Percentiles rank a stretch among this genome's conserved stretches.
Conservation (phyloP, 345 rosid species). For the Eucalyptus albens region DNA sequence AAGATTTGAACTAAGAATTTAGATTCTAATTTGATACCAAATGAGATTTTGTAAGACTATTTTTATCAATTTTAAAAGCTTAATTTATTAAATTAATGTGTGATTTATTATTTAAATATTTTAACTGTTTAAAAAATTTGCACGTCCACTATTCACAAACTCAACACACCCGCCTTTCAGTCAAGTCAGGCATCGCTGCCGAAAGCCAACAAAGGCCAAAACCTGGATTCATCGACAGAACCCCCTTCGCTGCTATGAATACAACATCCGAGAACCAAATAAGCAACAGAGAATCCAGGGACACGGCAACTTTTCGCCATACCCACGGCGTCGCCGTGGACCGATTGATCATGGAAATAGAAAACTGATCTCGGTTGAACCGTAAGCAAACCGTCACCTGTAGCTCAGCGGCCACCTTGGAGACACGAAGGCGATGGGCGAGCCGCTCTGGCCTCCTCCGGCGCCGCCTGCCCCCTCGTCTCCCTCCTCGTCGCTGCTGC, state of each 20-base stretch:
- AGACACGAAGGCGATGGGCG: conserved; percentile 17
- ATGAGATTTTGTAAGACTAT: too few species aligned
- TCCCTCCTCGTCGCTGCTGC: conserved; percentile 11
- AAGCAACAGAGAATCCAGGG: neutral
- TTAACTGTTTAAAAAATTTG: too few species aligned
- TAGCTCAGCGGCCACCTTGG: conserved; percentile 80
- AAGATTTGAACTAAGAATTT: too few species aligned
- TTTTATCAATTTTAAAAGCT: too few species aligned
- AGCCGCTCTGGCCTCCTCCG: neutral
- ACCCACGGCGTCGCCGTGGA: neutral
- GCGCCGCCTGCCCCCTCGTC: neutral
- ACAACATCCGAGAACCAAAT: neutral
- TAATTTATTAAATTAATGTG: too few species aligned
- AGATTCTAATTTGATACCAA: fast-evolving
- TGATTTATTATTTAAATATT: too few species aligned
- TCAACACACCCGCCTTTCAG: neutral
- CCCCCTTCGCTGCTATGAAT: neutral
- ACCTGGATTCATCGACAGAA: neutral
- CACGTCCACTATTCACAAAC: neutral
- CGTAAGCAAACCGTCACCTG: conserved; percentile 20
- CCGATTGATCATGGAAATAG: neutral
- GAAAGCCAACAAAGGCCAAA: neutral
- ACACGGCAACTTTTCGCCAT: neutral
- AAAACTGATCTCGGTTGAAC: neutral
- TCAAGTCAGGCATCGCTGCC: neutral